Evolutionary conservation across 2,329 filamentous ascomycete genomes (phyloP), one percentile per base, ranked within the genome.

Genomic region (Cercospora sp.): DNA sequence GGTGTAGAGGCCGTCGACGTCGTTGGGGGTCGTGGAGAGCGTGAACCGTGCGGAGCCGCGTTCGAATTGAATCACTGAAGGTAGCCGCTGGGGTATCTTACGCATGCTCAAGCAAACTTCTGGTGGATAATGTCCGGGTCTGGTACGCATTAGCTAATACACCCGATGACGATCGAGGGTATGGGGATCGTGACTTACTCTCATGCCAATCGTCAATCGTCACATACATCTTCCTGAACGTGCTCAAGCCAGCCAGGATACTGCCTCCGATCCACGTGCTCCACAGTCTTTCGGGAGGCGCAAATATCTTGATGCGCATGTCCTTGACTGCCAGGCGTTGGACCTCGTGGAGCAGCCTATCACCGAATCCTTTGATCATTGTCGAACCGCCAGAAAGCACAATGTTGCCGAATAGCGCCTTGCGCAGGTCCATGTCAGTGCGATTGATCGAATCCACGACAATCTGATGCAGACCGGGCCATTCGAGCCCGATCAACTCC

Each of bases 201-300:
- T 99, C 95, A 80, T 99, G 95, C 95, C 95, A 99, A 85, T 99
- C 95, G 79, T 98, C 95, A 79, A 97, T 94, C 82, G 93, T 97
- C 77, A 99, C 95, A 93, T 95, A 98, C 95, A 99, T 99, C 94
- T 98, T 99, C 85, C 94, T 90, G 83, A 99, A 99, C 65, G 95
- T 99, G 84, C 94, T 98, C 81, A 99, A 82, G 6, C 95, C 94
- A 37, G 95, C 95, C 73, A 99, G 84, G 82, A 99, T 99, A 80
- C 95, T 97, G 66, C 95, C 95, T 72, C 95, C 95, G 74, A 98
- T 98, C 95, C 95, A 99, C 34, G 95, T 99, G 70, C 93, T 97
- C 84, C 98, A 99, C 82, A 98, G 97, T 73, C 95, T 88, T 85
- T 99, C 95, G 5, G 95, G 94, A 65, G 95, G 95, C 64, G 95